phyloP scores from a whole-genome alignment of 495 filamentous ascomycete genomes.

The Amniculicola lignicola region DNA sequence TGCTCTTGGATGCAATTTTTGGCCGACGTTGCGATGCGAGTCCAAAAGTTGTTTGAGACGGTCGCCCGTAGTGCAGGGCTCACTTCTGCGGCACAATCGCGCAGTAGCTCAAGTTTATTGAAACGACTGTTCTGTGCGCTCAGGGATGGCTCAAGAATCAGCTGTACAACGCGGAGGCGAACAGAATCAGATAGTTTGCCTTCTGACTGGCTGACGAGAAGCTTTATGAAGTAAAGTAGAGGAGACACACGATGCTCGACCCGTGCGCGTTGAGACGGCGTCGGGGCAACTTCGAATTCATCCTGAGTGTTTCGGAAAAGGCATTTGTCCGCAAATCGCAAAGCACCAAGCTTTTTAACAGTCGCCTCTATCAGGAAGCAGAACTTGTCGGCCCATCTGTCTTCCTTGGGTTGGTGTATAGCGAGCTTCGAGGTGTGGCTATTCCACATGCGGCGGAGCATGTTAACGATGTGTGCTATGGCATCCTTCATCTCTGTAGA shows the following conservation, averaged over 20 bases:
- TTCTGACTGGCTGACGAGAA: constrained; percentile 23
- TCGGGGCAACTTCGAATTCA: constrained; percentile 38
- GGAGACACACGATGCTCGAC: constrained; percentile 34
- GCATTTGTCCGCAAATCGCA: constrained; percentile 77
- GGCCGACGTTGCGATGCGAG: constrained; percentile 3
- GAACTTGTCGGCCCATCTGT: constrained; percentile 59
- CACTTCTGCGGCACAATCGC: constrained; percentile 19
- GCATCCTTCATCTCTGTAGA: constrained; percentile 77
- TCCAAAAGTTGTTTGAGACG: constrained; percentile 23
- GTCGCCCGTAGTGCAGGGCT: not conserved
- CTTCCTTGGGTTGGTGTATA: constrained; percentile 16
- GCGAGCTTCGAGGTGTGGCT: constrained; percentile 12
- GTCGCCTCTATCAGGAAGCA: constrained; percentile 58
- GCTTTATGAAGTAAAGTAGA: constrained; percentile 34
- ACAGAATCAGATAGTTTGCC: constrained; percentile 26
- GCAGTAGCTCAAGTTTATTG: constrained; percentile 26
- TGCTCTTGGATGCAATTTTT: constrained; percentile 18
- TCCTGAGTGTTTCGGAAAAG: constrained; percentile 38
- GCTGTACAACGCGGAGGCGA: constrained; percentile 12
- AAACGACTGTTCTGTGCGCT: constrained; percentile 22
- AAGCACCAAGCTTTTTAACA: constrained; percentile 62
- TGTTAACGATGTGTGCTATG: constrained; percentile 64
- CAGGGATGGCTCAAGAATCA: constrained; percentile 26
- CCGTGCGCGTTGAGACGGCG: constrained; percentile 39
- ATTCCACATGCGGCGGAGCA: constrained; percentile 67